phyloP scores from a whole-genome alignment of 371 early-diverging fungal genomes.

The Mucor indicus region DNA sequence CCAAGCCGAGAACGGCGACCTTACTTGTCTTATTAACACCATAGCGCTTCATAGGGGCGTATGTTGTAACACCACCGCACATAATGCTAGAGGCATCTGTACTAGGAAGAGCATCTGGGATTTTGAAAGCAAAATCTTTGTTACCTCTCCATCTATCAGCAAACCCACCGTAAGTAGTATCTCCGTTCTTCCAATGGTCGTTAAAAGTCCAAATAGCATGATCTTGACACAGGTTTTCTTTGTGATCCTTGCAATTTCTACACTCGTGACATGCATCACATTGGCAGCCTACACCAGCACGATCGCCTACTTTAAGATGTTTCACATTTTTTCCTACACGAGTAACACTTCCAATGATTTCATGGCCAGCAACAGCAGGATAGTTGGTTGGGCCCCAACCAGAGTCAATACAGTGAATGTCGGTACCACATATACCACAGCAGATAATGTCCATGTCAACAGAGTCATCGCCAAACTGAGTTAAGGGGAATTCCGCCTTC shows the following conservation, averaged over 20 bases:
- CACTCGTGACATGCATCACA: conserved; percentile 34
- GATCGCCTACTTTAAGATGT: conserved; percentile 54
- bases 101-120: conserved; percentile 56
- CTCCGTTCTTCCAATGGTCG: conserved; percentile 49
- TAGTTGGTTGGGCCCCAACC: conserved; percentile 55
- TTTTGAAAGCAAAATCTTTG: conserved; percentile 55
- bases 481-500: conserved; percentile 22
- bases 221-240: conserved; percentile 36
- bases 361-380: conserved; percentile 57
- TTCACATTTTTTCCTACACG: conserved; percentile 42
- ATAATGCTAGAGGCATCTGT: conserved; percentile 55
- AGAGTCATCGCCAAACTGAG: conserved; percentile 42
- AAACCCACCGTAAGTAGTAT: conserved; percentile 65
- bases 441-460: conserved; percentile 53
- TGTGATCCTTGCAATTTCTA: conserved; percentile 12
- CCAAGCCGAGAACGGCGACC: conserved; percentile 72
- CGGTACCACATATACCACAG: conserved; percentile 55
- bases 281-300: conserved; percentile 70
- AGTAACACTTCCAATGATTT: conserved; percentile 50
- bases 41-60: conserved; percentile 49
- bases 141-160: conserved; percentile 43
- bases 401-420: conserved; percentile 57
- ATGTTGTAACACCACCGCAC: conserved; percentile 58
- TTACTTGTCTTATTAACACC: conserved; percentile 44
- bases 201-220: conserved; percentile 62